These are phyloP conservation scores for Fusarium sp. DNA, from an alignment of 2,329 filamentous ascomycete species.

Conservation along the genomic window DNA sequence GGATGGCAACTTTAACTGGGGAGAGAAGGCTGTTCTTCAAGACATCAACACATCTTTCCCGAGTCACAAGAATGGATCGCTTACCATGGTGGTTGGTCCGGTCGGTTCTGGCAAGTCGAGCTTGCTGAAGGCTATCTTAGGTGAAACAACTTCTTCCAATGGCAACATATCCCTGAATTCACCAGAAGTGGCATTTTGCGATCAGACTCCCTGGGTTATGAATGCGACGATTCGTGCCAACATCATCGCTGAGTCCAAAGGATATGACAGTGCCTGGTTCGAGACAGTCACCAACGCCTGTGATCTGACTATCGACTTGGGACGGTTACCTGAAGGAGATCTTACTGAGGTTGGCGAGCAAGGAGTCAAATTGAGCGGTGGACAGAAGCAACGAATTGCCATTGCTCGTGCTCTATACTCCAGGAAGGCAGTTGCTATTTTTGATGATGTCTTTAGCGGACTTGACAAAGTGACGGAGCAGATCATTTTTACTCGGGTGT, in stretches of 20 bases:
- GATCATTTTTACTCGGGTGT: constrained; percentile 53
- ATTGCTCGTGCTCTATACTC: constrained; percentile 51
- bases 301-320: constrained; percentile 47
- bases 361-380: constrained; percentile 50
- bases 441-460: constrained; percentile 55
- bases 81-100: constrained; percentile 47
- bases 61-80: constrained; percentile 31
- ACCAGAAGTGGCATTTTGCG: constrained; percentile 45
- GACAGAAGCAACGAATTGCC: constrained; percentile 50
- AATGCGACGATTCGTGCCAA: constrained; percentile 51
- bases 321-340: constrained; percentile 37
- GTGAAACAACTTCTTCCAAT: constrained; percentile 37
- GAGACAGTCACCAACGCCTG: constrained; percentile 49
- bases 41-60: constrained; percentile 42
- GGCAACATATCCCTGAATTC: constrained; percentile 41
- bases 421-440: constrained; percentile 48
- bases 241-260: constrained; percentile 47
- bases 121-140: constrained; percentile 47
- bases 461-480: constrained; percentile 56
- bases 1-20: constrained; percentile 45
- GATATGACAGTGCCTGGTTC: constrained; percentile 49
- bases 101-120: constrained; percentile 50
- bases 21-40: constrained; percentile 39
- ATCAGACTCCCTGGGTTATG: constrained; percentile 49
- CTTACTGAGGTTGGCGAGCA: constrained; percentile 47